Evolutionary conservation across 179 eudicot genomes (phyloP), one percentile per base, ranked within the genome.

Genomic region (Silene coronaria): DNA sequence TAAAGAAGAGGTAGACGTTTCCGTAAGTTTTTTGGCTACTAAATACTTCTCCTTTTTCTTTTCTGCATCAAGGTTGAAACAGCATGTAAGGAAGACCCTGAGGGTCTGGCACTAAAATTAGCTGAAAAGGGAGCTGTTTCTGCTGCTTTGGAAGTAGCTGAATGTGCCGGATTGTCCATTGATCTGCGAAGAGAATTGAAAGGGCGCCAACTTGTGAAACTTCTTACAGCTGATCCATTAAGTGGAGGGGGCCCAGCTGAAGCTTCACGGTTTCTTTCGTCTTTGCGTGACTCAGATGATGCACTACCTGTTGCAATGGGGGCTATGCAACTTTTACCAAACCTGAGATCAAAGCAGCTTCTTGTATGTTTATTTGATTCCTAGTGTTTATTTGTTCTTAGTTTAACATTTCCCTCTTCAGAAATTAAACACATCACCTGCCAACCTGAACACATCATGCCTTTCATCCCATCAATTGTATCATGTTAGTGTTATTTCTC

Each of bases 201-300:
- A 83, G 98, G 99, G 28, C 91, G 99, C 72, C 97, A 96, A 81
- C 99, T 96, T 74, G 99, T 96, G 30, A 91, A 93, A 83, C 99
- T 96, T 84, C 92, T 96, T 67, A 93, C 90, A 46, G 96, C 97
- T 28, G 99, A 96, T 77, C 99, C 99, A 36, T 83, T 96, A 38
- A 96, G 83, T 83, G 98, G 99, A 71, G 99, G 99, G 32, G 99
- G 98, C 32, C 99, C 99, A 2, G 97, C 99, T 65, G 97, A 96
- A 84, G 99, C 99, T 72, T 96, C 99, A 53, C 92, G 98, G 34
- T 96, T 96, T 86, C 94, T 96, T 80, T 89, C 99, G 71, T 93
- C 97, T 26, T 82, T 96, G 64, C 94, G 89, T 80, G 97, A 92
- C 72, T 81, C 97, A 69, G 88, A 90, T 78, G 99, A 93, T 82